Percentiles rank a stretch among this genome's conserved stretches.
phyloP scores from a whole-genome alignment of 176 grass and related monocot genomes.

The Oryza meridionalis region DNA sequence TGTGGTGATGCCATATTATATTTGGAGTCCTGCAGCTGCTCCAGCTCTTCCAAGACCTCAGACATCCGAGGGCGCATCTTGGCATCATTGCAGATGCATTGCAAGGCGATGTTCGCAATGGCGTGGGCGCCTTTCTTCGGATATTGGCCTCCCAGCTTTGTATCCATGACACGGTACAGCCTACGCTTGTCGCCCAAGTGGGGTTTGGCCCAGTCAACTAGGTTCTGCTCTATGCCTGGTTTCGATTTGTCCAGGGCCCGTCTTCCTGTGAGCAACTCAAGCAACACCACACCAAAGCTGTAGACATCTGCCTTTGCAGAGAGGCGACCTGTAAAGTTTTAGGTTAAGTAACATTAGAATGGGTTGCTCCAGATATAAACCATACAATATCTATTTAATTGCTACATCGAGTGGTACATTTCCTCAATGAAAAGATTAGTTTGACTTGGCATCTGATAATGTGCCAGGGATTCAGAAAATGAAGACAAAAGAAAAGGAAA shows the following conservation, averaged over 20 bases:
- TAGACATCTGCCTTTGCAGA: slow-evolving; percentile 94
- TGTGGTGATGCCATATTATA: slow-evolving; percentile 33
- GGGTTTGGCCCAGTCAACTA: slow-evolving; percentile 84
- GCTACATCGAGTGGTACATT: slow-evolving; percentile 16
- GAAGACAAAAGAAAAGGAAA: slow-evolving; percentile 4
- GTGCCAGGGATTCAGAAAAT: background rate
- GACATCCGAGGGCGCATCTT: slow-evolving; percentile 70
- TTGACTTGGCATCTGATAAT: background rate
- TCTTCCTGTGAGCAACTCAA: slow-evolving; percentile 73
- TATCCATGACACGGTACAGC: slow-evolving; percentile 79
- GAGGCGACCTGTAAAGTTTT: slow-evolving; percentile 62
- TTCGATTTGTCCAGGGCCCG: slow-evolving; percentile 73
- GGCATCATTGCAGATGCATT: slow-evolving; percentile 65
- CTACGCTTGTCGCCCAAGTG: slow-evolving; percentile 66
- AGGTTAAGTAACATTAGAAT: slow-evolving; percentile 37
- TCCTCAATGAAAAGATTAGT: background rate
- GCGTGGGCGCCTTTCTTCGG: slow-evolving; percentile 66
- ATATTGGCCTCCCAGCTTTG: slow-evolving; percentile 76
- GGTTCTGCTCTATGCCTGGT: slow-evolving; percentile 65
- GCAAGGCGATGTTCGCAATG: slow-evolving; percentile 59
- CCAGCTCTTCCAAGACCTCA: slow-evolving; percentile 65
- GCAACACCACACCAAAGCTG: slow-evolving; percentile 86
- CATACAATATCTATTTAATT: background rate
- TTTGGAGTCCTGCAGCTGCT: slow-evolving; percentile 70
- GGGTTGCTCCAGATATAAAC: background rate